A percentile compares a stretch with the other conserved stretches of the same genome.
phyloP scores from a whole-genome alignment of 768 basidiomycete genomes.

The Russula griseocarnosa region DNA sequence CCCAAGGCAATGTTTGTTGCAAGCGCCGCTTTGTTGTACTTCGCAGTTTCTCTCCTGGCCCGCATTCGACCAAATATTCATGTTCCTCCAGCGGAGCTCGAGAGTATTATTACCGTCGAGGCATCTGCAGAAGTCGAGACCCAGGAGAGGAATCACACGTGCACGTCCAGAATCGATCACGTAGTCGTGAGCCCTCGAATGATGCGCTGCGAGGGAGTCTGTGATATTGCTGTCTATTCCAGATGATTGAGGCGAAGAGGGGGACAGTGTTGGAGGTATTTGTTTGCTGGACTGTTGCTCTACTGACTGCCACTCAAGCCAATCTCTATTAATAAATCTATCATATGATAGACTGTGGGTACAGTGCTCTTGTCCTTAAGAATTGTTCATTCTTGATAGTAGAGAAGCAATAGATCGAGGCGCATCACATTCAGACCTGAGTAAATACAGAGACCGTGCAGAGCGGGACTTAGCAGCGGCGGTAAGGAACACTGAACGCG shows the following conservation, averaged over 20 bases:
- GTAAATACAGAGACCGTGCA: too few species aligned
- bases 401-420: too few species aligned
- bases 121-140: neutral
- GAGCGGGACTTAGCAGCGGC: too few species aligned
- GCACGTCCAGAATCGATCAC: neutral
- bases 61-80: slow-evolving; percentile 28
- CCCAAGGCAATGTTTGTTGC: slow-evolving; percentile 28
- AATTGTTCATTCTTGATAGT: too few species aligned
- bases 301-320: neutral
- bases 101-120: neutral
- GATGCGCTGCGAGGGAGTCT: neutral
- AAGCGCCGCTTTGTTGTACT: slow-evolving; percentile 25
- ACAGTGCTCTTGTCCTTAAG: neutral
- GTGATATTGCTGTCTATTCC: slow-evolving; percentile 7
- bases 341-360: neutral
- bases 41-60: slow-evolving; percentile 18
- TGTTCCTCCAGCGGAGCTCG: slow-evolving; percentile 13
- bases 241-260: slow-evolving; percentile 13
- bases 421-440: too few species aligned
- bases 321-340: neutral
- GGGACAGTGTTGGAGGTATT: neutral
- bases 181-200: neutral
- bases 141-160: neutral
- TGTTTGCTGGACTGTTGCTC: neutral
- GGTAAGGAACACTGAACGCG: too few species aligned